phyloP scores from a whole-genome alignment of 805 yeast species.

The Wickerhamiella sergipiensis region DNA sequence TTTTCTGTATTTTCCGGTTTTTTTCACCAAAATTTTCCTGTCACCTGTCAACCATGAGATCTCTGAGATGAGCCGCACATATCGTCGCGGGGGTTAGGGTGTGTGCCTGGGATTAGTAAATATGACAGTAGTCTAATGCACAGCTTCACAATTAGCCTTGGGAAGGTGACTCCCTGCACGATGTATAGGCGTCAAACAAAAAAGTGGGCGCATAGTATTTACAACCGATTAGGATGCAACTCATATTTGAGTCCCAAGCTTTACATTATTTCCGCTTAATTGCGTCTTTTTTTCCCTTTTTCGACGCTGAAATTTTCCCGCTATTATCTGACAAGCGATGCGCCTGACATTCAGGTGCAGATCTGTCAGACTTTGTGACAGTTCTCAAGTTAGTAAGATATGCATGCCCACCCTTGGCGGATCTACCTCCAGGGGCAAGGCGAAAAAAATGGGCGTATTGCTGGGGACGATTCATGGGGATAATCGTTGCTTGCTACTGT shows the following conservation, averaged over 20 bases:
- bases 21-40: background rate
- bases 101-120: background rate
- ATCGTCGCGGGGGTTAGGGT: background rate
- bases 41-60: background rate
- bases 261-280: too few species aligned
- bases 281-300: background rate
- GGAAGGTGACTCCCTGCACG: background rate
- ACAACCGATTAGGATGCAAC: too few species aligned
- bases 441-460: background rate
- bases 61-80: background rate
- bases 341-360: background rate
- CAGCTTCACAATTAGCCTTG: background rate
- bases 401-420: background rate
- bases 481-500: background rate
- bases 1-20: background rate
- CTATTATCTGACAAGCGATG: background rate
- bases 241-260: too few species aligned
- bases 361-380: background rate
- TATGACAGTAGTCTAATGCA: background rate
- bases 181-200: background rate
- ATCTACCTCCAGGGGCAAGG: background rate
- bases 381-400: background rate
- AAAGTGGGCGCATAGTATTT: too few species aligned
- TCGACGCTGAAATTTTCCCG: background rate
- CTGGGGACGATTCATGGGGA: background rate